Evolutionary conservation across 768 basidiomycete genomes (phyloP), one percentile per base, ranked within the genome.

Genomic region (Lyophyllum decastes): DNA sequence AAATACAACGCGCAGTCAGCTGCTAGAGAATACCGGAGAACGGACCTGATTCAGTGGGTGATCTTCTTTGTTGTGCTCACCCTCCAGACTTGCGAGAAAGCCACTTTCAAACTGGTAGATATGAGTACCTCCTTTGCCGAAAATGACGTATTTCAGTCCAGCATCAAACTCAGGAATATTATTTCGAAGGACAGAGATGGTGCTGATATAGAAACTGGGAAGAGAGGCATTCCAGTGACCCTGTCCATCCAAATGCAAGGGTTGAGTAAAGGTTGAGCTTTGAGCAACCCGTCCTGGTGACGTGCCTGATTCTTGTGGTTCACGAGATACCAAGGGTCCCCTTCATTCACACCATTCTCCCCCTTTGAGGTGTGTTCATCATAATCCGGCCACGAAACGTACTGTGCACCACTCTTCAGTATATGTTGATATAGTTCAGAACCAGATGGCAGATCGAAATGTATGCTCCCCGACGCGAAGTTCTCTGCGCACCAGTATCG

Each of bases 111-210:
- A 56, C 19, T 56, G 55, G 34, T 56, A 56, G 19, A 56, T 56
- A 41, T 56, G 55, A 25, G 47, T 56, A 17, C 55, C 55, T n/a
- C 55, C 55, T 26, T 56, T 56, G 6, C 55, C 55, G 48, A 56
- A 56, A 21, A 56, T 49, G 7, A 56, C 33, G 16, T 46, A 56
- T 34, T 41, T 49, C n/a, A 56, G 24, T 26, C 45, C 55, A n/a
- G 33, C 26, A 26, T 56, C 55, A 40, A 56, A 56, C 47, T 41
- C 30, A 12, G 30, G 30, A 24, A 56, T 30, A n/a, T 48, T 22
- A 3, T 48, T 34, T 8, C 55, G 45, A 38, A 56, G 27, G 7
- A 49, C 35, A 1, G 1, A 2, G 52, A 52, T 25, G 9, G 52
- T 40, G 38, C 35, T 19, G 35, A 40, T 21, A 24, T 52, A 52